Evolutionary conservation across 139 green algal genomes (phyloP).

Genomic region (Deuterostichococcus epilithicus): DNA sequence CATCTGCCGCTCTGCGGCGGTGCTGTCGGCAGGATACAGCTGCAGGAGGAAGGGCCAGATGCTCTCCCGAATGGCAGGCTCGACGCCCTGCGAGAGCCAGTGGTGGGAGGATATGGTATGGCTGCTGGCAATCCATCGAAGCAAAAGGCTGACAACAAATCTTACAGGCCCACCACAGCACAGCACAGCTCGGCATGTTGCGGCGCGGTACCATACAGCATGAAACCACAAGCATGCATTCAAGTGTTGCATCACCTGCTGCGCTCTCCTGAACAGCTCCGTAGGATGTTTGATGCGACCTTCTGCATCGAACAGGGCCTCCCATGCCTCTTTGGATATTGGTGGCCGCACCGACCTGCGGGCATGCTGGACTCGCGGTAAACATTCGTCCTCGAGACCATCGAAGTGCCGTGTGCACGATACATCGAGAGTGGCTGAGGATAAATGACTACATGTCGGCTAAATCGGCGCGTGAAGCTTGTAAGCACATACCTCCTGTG

Average conservation of each 20-base stretch:
- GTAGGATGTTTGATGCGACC: slow-evolving; percentile 27
- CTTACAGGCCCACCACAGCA: no score
- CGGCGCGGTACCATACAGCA: no score
- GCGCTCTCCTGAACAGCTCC: slow-evolving; percentile 6
- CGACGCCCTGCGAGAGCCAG: slow-evolving; percentile 37
- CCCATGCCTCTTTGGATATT: neutral
- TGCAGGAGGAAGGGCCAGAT: slow-evolving; percentile 65
- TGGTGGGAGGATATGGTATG: no score
- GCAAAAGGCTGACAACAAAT: no score
- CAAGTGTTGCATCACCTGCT: slow-evolving; percentile 29
- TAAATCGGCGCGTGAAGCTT: no score
- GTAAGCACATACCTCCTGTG: neutral
- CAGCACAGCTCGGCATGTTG: no score
- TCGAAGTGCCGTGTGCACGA: neutral
- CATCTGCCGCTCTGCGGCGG: neutral
- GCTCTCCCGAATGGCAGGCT: slow-evolving; percentile 31
- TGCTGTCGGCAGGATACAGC: slow-evolving; percentile 29
- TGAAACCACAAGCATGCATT: no score
- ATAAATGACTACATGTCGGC: neutral
- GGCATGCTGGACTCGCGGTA: no score
- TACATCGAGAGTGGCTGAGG: neutral
- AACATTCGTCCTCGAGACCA: no score
- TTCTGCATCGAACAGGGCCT: slow-evolving; percentile 9
- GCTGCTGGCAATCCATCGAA: no score
- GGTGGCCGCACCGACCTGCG: neutral